Percentiles rank a stretch among this genome's conserved stretches.
Evolutionary conservation across 2,329 filamentous ascomycete genomes (phyloP).

Genomic region (Sporothrix phasma): DNA sequence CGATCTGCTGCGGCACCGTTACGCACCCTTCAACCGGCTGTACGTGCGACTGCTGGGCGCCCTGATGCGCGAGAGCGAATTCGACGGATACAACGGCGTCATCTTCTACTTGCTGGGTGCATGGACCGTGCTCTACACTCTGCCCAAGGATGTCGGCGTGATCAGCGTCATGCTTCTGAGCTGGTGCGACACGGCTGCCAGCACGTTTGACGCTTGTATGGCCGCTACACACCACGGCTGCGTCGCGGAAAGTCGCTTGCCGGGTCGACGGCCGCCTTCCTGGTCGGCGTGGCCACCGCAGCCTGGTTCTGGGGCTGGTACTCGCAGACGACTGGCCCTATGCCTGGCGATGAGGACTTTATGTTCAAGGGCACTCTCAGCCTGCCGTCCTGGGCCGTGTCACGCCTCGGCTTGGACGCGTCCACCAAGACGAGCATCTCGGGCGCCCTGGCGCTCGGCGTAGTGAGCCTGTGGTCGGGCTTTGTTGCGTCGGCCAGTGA

Average conservation of each 20-base stretch:
- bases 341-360: slow-evolving; percentile 61
- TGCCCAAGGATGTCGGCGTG: slow-evolving; percentile 87
- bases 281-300: slow-evolving; percentile 74
- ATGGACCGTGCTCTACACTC: slow-evolving; percentile 74
- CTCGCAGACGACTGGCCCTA: slow-evolving; percentile 56
- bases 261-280: slow-evolving; percentile 73
- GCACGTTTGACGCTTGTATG: slow-evolving; percentile 88
- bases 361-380: slow-evolving; percentile 71
- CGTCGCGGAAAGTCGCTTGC: slow-evolving; percentile 85
- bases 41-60: slow-evolving; percentile 81
- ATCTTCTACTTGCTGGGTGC: slow-evolving; percentile 92
- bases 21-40: slow-evolving; percentile 68
- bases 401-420: slow-evolving; percentile 8
- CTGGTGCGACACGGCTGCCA: slow-evolving; percentile 97
- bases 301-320: slow-evolving; percentile 82
- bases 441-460: slow-evolving; percentile 62
- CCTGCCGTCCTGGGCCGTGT: slow-evolving; percentile 51
- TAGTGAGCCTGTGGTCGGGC: slow-evolving; percentile 82
- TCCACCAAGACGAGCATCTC: slow-evolving; percentile 50
- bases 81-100: slow-evolving; percentile 87
- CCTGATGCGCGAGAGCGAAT: slow-evolving; percentile 95
- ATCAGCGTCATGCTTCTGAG: slow-evolving; percentile 83
- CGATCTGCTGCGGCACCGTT: slow-evolving; percentile 77
- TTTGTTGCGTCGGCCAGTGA: slow-evolving; percentile 82
- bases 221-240: slow-evolving; percentile 76